Conservation (phyloP, 1,284 basidiomycete genomes). For the Ustilago xerochloae region DNA sequence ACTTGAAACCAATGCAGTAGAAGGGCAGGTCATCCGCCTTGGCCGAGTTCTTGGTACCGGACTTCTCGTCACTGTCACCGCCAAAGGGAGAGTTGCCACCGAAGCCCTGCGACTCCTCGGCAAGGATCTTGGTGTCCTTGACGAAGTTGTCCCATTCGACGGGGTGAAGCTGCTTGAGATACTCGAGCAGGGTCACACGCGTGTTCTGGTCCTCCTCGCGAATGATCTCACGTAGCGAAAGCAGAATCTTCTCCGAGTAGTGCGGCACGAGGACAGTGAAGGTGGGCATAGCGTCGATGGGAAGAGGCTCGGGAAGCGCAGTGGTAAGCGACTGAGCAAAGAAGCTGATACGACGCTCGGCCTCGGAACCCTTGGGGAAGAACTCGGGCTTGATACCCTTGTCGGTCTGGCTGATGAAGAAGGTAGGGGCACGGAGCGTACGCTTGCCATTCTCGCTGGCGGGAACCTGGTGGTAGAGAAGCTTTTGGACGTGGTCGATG, state of each 20-base stretch:
- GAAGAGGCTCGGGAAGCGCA: slow-evolving; percentile 65
- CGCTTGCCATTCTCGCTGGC: slow-evolving; percentile 67
- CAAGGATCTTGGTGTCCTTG: slow-evolving; percentile 98
- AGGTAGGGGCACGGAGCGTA: slow-evolving; percentile 67
- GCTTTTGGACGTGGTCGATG: slow-evolving; percentile 68
- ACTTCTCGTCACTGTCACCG: slow-evolving; percentile 71
- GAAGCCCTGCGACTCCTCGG: slow-evolving; percentile 91
- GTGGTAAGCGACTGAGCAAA: slow-evolving; percentile 68
- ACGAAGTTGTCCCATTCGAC: slow-evolving; percentile 99
- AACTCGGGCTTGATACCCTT: slow-evolving; percentile 67
- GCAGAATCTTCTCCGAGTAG: slow-evolving; percentile 68
- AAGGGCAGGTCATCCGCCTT: slow-evolving; percentile 91
- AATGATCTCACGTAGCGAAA: slow-evolving; percentile 68
- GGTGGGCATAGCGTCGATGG: slow-evolving; percentile 68
- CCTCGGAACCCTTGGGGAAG: slow-evolving; percentile 68
- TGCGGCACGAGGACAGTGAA: slow-evolving; percentile 68
- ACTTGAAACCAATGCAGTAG: slow-evolving; percentile 99
- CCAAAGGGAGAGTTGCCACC: slow-evolving; percentile 81
- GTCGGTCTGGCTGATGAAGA: slow-evolving; percentile 68
- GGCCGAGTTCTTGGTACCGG: slow-evolving; percentile 57
- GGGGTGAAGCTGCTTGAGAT: slow-evolving; percentile 97
- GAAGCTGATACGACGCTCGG: slow-evolving; percentile 68
- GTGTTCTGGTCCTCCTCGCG: slow-evolving; percentile 69
- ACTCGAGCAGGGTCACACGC: slow-evolving; percentile 67
- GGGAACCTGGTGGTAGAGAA: slow-evolving; percentile 68